phyloP scores from a whole-genome alignment of 768 basidiomycete genomes.

The Tulasnella sp. region DNA sequence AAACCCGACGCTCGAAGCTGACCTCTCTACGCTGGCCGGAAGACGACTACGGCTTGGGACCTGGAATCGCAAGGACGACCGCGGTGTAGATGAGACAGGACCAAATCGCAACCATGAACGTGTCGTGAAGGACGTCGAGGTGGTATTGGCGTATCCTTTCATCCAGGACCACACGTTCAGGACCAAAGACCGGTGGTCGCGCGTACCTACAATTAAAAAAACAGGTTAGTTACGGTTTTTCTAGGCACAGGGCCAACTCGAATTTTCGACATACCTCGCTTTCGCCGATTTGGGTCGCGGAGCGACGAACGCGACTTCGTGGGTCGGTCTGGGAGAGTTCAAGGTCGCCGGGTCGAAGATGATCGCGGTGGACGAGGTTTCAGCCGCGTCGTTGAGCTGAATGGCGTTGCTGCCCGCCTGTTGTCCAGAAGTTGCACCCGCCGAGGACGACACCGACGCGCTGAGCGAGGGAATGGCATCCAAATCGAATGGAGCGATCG shows the following conservation, averaged over 20 bases:
- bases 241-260: not conserved
- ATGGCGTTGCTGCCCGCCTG: not conserved
- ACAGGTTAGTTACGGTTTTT: not conserved
- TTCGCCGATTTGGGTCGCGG: not conserved
- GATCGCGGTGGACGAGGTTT: not conserved
- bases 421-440: too few relatives aligned
- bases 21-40: too few relatives aligned
- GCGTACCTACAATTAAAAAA: slow-evolving; percentile 22
- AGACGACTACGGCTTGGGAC: slow-evolving; percentile 1
- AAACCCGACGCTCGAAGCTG: not conserved
- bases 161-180: slow-evolving; percentile 41
- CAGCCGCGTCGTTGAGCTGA: not conserved
- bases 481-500: not conserved
- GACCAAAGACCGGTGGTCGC: slow-evolving; percentile 43
- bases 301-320: slow-evolving; percentile 18
- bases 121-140: slow-evolving; percentile 2
- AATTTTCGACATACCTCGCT: not conserved
- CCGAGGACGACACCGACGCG: too few relatives aligned
- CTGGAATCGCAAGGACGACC: slow-evolving; percentile 11
- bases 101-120: not conserved
- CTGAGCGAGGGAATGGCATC: not conserved
- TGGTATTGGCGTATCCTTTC: slow-evolving; percentile 36
- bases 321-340: slow-evolving; percentile 3
- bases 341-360: not conserved
- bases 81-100: slow-evolving; percentile 17